Evolutionary conservation across 2,329 filamentous ascomycete species (phyloP).

Genomic region (Aspergillus quadricinctus): DNA sequence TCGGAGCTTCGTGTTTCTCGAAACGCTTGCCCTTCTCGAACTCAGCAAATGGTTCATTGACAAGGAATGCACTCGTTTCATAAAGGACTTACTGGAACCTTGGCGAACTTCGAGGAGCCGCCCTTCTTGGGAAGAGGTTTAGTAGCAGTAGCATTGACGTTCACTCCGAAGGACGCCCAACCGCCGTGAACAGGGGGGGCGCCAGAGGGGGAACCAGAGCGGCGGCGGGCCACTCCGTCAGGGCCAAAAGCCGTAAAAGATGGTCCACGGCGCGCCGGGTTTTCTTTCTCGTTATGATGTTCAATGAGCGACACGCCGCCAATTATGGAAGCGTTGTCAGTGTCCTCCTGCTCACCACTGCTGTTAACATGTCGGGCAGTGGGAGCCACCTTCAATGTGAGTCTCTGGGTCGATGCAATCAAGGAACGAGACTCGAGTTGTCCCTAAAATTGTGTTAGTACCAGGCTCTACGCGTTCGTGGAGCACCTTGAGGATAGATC

Average conservation of each 20-base stretch:
- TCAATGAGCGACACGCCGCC: conserved; percentile 19
- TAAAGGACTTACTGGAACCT: conserved; percentile 16
- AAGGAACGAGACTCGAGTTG: conserved; percentile 9
- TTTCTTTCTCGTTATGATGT: conserved; percentile 2
- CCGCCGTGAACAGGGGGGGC: conserved; percentile 11
- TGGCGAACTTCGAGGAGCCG: conserved; percentile 19
- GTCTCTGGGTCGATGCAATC: conserved; percentile 1
- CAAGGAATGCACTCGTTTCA: neutral
- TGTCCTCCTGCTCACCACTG: conserved; percentile 9
- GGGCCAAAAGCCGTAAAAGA: conserved; percentile 18
- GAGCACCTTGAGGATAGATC: neutral
- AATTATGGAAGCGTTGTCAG: conserved; percentile 6
- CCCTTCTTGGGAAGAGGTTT: conserved; percentile 2
- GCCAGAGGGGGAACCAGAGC: conserved; percentile 7
- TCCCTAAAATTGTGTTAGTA: conserved; percentile 11
- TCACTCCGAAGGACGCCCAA: conserved; percentile 15
- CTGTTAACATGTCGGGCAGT: neutral
- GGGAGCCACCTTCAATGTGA: conserved; percentile 2
- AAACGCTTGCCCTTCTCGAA: conserved; percentile 15
- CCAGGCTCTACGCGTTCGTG: neutral
- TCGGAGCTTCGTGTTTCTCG: conserved; percentile 15
- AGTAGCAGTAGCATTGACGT: neutral
- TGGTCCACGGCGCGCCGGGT: conserved; percentile 3
- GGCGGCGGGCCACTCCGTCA: conserved; percentile 15
- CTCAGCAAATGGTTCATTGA: conserved; percentile 5